phyloP scores from a whole-genome alignment of 768 basidiomycete species.

The Russula compacta region DNA sequence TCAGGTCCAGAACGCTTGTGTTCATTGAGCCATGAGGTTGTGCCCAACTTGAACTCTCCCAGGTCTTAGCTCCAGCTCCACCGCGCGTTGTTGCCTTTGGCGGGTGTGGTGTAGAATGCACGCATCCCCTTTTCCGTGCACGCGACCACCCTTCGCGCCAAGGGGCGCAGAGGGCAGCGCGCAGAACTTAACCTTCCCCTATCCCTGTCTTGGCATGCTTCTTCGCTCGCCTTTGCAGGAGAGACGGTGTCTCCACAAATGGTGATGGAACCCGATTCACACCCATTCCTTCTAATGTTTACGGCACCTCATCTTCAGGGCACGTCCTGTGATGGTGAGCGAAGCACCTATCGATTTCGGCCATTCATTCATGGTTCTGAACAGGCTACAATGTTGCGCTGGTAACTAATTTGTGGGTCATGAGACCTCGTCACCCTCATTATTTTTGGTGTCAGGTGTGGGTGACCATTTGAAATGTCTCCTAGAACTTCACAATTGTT shows the following conservation, averaged over 20 bases:
- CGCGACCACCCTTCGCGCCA: background rate
- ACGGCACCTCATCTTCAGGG: background rate
- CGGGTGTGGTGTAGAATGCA: background rate
- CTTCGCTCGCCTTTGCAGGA: no score
- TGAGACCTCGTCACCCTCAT: background rate
- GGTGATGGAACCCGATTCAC: background rate
- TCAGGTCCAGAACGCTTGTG: background rate
- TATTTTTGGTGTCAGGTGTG: background rate
- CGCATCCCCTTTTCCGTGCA: background rate
- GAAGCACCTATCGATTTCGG: background rate
- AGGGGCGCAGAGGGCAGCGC: background rate
- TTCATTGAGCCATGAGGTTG: background rate
- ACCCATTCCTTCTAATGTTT: background rate
- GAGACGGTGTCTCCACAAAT: background rate
- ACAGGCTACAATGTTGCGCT: background rate
- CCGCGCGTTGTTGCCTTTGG: background rate
- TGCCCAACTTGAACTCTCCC: background rate
- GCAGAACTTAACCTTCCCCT: background rate
- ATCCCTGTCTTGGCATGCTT: background rate
- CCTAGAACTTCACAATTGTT: background rate
- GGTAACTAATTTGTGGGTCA: background rate
- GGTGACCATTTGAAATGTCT: background rate
- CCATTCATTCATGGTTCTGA: background rate
- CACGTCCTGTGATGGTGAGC: background rate
- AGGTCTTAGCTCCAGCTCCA: background rate